Evolutionary conservation across 495 filamentous ascomycete species (phyloP).

Genomic region (Chaetomidium leptoderma): DNA sequence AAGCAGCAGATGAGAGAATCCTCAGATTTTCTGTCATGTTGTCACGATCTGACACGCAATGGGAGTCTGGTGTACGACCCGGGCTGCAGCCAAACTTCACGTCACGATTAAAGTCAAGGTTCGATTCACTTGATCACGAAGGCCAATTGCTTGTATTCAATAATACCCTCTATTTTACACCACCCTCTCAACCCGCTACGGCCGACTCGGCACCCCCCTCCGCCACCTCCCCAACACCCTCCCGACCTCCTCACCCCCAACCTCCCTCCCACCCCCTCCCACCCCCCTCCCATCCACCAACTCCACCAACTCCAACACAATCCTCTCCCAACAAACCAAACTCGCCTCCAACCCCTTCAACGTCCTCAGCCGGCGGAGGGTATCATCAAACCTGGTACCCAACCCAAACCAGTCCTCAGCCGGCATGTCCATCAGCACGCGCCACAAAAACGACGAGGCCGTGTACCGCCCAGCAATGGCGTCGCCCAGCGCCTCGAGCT

Average conservation of each 20-base stretch:
- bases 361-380: background rate
- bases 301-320: conserved; percentile 1
- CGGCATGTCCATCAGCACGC: background rate
- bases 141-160: too few species aligned
- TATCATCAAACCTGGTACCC: background rate
- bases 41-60: too few species aligned
- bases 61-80: too few species aligned
- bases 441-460: background rate
- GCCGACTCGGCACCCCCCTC: background rate
- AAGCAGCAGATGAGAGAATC: too few species aligned
- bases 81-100: too few species aligned
- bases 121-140: too few species aligned
- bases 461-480: conserved; percentile 1
- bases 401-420: conserved; percentile 4
- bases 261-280: background rate
- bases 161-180: too few species aligned
- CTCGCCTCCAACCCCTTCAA: conserved; percentile 12
- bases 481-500: background rate
- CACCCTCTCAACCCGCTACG: background rate
- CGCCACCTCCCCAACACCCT: conserved; percentile 6
- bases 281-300: conserved; percentile 2
- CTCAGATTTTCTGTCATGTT: too few species aligned
- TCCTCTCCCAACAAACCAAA: conserved; percentile 5
- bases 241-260: conserved; percentile 1
- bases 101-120: too few species aligned